Percentiles rank a stretch among this genome's conserved stretches.
Evolutionary conservation across 2,329 filamentous ascomycete genomes (phyloP).

Genomic region (Thermothelomyces thermophilus): DNA sequence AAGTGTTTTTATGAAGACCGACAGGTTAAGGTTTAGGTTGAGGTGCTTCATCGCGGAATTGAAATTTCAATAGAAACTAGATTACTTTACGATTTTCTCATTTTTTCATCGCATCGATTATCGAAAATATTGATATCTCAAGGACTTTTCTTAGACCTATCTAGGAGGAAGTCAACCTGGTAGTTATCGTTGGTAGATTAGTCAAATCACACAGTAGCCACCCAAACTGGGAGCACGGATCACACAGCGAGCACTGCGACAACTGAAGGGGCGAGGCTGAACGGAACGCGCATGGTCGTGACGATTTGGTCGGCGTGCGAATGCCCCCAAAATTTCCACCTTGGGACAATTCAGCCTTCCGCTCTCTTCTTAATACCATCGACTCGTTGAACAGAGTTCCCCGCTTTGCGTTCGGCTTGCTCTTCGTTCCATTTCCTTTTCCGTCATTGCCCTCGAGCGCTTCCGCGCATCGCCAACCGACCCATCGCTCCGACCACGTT

Average conservation of each 20-base stretch:
- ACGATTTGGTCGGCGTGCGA: neutral
- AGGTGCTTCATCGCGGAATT: too few species aligned
- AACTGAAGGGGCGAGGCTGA: conserved; percentile 12
- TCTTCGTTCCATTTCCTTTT: neutral
- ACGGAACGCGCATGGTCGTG: conserved; percentile 7
- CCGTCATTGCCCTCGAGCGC: neutral
- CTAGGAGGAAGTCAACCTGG: too few species aligned
- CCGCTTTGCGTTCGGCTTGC: neutral
- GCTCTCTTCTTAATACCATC: neutral
- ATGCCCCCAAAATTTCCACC: conserved; percentile 11
- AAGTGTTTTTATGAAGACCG: too few species aligned
- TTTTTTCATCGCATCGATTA: too few species aligned
- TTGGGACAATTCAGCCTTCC: conserved; percentile 10
- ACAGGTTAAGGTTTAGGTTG: too few species aligned
- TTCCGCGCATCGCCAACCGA: neutral
- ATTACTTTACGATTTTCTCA: too few species aligned
- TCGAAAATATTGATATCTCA: too few species aligned
- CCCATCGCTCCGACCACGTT: neutral
- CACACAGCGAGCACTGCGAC: neutral
- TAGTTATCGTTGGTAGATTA: too few species aligned
- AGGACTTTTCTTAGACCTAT: too few species aligned
- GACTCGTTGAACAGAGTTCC: conserved; percentile 3
- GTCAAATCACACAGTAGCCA: too few species aligned
- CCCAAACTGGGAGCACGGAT: neutral
- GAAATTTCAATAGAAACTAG: too few species aligned